Evolutionary conservation across 768 basidiomycete species (phyloP), one percentile per base, ranked within the genome.

Genomic region (Tephrocybe sp.): DNA sequence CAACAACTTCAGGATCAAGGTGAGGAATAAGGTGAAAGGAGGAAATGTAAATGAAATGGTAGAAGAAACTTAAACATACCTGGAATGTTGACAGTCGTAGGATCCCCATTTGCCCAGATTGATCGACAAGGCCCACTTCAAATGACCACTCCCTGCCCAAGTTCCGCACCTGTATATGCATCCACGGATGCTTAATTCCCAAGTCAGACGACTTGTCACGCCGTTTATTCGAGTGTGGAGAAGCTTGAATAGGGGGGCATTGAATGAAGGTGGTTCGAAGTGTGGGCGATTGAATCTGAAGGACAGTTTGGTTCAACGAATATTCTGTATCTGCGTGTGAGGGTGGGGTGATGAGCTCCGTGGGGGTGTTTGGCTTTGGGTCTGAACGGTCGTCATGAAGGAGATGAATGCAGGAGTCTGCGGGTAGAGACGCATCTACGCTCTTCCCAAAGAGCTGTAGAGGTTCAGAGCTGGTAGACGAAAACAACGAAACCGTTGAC

Each of bases 201-300:
- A 90, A 68, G 25, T 71, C 74, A 28, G 49, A 50, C 45, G 28
- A 50, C 26, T 32, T 50, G 40, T 58, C 46, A 39, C 54, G 58
- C 44, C 46, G 37, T 40, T 55, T 36, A n/a, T 25, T 50, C 14
- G 43, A 7, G 21, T 30, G 40, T 32, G 36, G 56, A 36, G 41
- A 56, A 56, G 20, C 46, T 38, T 51, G 38, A 54, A 51, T 20
- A 18, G 77, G 72, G 14, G 89, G 89, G 58, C 77, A 84, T 7
- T 79, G 82, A 30, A 92, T 78, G 60, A 76, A 91, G 0, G 89
- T 87, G 45, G 73, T 83, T 45, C 70, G 76, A 28, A 90, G 59
- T 11, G 84, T 85, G 21, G 90, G 89, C 4, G 88, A 90, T 60
- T 92, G 90, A 42, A 92, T 76, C 55, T 92, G 89, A 12, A 92